Base-by-base conservation (phyloP, 768 basidiomycete genomes). In the Tricholoma sp. region DNA sequence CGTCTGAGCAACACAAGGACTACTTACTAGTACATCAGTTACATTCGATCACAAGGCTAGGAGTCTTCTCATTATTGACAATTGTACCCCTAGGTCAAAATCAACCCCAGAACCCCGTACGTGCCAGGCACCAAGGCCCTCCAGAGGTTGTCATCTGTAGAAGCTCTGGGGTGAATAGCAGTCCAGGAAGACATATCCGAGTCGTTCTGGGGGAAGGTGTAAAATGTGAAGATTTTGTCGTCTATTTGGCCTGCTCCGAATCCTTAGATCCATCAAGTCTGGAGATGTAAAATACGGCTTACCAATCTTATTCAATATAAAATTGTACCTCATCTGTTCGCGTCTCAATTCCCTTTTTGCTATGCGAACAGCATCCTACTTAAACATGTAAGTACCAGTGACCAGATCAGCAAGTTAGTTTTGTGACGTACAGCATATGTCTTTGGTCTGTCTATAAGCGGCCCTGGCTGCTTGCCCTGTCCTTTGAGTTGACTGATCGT, bases 111-210 rank as follows among this genome's bases (percentile, higher is more conserved):
- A 6, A 42, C 4, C 4, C 41, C 41, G 18, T 42, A 42, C 17
- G 41, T 42, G 41, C 1, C 1, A 18, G 41, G 41, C 41, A 42
- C 17, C 18, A 20, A 20, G 32, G 24, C 20, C 28, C 61, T 50
- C 59, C 61, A 57, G 3, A 58, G 5, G 29, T 17, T 13, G n/a
- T 59, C 53, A 50, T 58, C 31, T 31, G 52, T 36, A 3, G 33
- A 18, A 17, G 36, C 55, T 15, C 33, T n/a, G 0, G 33, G 17
- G 15, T 57, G 55, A 36, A 57, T 53, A 34, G 29, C 32, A 9
- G 17, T 4, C 50, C 57, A 61, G 6, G 24, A 42, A 31, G 32
- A 28, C 39, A 57, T 33, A 13, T 57, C 18, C 4, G 24, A 24
- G 1, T 24, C n/a, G n/a, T 24, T 24, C n/a, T 54, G 4, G 1